Percentiles rank a stretch among this genome's conserved stretches.
phyloP scores from a whole-genome alignment of 306 rosid species.

The Crotalaria pallida region DNA sequence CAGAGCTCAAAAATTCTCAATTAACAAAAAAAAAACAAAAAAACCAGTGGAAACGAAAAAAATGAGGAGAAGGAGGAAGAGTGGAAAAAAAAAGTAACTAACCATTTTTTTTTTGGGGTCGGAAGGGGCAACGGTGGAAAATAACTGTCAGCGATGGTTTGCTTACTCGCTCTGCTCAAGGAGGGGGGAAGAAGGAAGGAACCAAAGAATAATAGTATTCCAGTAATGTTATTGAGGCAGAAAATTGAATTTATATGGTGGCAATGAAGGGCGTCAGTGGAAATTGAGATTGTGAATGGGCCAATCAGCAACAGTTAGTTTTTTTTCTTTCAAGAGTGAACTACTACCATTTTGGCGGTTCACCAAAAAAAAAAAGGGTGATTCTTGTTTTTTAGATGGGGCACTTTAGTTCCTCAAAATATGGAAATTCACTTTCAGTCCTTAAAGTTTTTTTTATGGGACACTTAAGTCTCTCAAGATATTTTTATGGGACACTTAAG shows the following conservation, averaged over 20 bases:
- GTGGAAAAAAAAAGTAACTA: not conserved
- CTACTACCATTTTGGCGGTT: no score
- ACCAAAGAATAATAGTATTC: no score
- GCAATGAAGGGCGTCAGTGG: not conserved
- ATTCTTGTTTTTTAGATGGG: no score
- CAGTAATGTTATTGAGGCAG: no score
- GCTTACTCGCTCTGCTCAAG: no score
- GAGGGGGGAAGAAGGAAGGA: not conserved
- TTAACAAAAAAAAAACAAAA: not conserved
- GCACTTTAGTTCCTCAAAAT: no score
- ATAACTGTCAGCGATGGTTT: not conserved
- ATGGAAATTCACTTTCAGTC: no score
- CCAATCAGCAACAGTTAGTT: slow-evolving; percentile 11
- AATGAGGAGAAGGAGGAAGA: not conserved
- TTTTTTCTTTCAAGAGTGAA: no score
- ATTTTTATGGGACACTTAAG: no score
- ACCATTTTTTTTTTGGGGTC: slow-evolving; percentile 22
- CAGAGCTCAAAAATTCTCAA: not conserved
- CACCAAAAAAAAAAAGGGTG: no score
- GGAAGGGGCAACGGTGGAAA: not conserved
- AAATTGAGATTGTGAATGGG: slow-evolving; percentile 14
- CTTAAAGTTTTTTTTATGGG: no score
- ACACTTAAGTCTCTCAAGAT: no score
- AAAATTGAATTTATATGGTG: slow-evolving; percentile 17
- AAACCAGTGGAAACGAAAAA: not conserved